These are phyloP conservation scores for Cladobotryum protrusum DNA, from an alignment of 2,329 filamentous ascomycete species.

Conservation along the genomic window DNA sequence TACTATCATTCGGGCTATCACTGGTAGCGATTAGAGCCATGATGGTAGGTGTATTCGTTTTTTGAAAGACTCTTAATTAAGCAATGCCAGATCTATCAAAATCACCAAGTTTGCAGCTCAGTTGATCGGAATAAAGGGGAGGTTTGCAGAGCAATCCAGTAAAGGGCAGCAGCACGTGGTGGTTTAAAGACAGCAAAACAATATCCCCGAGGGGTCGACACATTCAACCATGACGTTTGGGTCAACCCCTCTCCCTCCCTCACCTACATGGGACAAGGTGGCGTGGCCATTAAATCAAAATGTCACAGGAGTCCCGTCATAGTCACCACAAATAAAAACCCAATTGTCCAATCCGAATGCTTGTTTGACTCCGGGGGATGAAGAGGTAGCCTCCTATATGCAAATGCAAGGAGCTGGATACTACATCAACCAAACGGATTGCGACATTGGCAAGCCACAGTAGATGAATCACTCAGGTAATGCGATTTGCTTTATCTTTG, in stretches of 20 bases:
- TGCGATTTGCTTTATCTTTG: constrained; percentile 2
- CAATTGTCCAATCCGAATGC: neutral
- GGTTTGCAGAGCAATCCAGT: neutral
- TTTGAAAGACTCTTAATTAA: neutral
- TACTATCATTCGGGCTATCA: constrained; percentile 1
- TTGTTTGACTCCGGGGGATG: no score
- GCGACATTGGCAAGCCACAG: neutral
- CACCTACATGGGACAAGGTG: neutral
- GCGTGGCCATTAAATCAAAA: neutral
- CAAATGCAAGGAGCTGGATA: no score
- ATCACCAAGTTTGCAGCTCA: neutral
- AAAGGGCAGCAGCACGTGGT: neutral
- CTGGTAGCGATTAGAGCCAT: constrained; percentile 25
- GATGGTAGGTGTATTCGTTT: neutral
- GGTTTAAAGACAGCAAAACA: no score
- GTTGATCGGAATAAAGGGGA: neutral
- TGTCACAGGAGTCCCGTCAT: neutral
- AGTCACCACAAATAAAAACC: neutral
- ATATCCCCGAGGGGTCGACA: no score
- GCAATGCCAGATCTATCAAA: neutral
- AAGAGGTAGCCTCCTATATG: no score
- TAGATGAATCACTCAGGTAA: neutral
- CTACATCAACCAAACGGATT: no score
- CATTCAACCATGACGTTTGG: no score
- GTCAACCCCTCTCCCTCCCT: neutral